A percentile compares a stretch with the other conserved stretches of the same genome.
phyloP scores from a whole-genome alignment of 75 land plant genomes.

The Pinus tabuliformis region DNA sequence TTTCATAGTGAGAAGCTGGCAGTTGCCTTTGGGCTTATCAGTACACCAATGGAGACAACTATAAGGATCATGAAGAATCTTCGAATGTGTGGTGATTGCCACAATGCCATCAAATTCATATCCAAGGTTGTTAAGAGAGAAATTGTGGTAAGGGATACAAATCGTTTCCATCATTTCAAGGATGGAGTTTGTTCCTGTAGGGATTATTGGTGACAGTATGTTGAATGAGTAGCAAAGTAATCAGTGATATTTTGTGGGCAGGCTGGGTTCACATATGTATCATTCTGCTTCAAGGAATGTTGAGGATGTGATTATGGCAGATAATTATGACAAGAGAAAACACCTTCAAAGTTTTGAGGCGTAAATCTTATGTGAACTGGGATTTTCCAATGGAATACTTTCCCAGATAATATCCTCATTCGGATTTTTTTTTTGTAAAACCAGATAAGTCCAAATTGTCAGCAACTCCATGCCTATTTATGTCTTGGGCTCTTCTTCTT shows the following conservation, averaged over 20 bases:
- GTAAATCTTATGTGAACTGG: too few species aligned
- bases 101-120: slow-evolving; percentile 49
- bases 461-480: too few species aligned
- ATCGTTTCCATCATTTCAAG: slow-evolving; percentile 64
- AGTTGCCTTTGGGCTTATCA: slow-evolving; percentile 53
- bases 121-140: slow-evolving; percentile 41
- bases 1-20: slow-evolving; percentile 77
- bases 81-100: slow-evolving; percentile 67
- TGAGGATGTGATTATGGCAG: too few species aligned
- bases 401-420: too few species aligned
- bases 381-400: too few species aligned
- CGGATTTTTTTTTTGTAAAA: too few species aligned
- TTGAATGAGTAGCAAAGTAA: background rate
- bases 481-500: too few species aligned
- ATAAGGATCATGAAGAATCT: slow-evolving; percentile 72
- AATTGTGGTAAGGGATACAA: slow-evolving; percentile 51
- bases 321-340: too few species aligned
- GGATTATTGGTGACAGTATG: slow-evolving; percentile 30
- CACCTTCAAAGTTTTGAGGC: too few species aligned
- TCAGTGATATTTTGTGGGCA: background rate
- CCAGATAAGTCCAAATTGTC: too few species aligned
- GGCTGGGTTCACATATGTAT: background rate
- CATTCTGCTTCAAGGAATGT: too few species aligned
- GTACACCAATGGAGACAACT: slow-evolving; percentile 55
- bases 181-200: slow-evolving; percentile 66